phyloP scores from a whole-genome alignment of 1,284 basidiomycete species.

The Leccinum pachyderme region DNA sequence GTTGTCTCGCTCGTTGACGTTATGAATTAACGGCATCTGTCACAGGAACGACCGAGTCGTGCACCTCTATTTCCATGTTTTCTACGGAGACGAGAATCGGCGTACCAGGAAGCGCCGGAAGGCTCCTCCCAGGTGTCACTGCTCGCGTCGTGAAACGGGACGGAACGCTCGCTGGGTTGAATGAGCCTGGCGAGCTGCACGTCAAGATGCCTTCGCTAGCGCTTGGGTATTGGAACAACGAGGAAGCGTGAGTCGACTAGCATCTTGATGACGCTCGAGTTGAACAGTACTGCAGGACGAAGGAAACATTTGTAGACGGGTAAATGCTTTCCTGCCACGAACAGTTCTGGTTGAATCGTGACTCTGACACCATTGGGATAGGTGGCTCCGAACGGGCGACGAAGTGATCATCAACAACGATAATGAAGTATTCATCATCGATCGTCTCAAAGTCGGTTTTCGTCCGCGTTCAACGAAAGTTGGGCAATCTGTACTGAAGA shows the following conservation, averaged over 20 bases:
- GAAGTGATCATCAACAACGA: slow-evolving; percentile 57
- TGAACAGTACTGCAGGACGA: slow-evolving; percentile 38
- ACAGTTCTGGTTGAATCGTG: background rate
- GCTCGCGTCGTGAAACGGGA: slow-evolving; percentile 59
- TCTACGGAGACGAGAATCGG: slow-evolving; percentile 48
- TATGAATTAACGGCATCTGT: background rate
- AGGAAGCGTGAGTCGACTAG: slow-evolving; percentile 52
- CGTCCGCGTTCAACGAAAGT: background rate
- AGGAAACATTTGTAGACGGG: slow-evolving; percentile 55
- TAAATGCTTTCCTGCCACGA: slow-evolving; percentile 17
- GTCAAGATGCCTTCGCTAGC: slow-evolving; percentile 57
- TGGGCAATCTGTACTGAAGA: slow-evolving; percentile 2
- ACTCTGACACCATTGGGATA: slow-evolving; percentile 32
- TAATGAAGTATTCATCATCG: slow-evolving; percentile 62
- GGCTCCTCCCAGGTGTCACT: slow-evolving; percentile 49
- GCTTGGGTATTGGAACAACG: slow-evolving; percentile 58
- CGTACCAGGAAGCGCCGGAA: slow-evolving; percentile 55
- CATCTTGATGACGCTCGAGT: background rate
- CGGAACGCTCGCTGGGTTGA: slow-evolving; percentile 52
- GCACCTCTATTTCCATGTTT: slow-evolving; percentile 50
- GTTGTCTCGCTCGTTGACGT: background rate
- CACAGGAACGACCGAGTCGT: slow-evolving; percentile 54
- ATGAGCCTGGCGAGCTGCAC: slow-evolving; percentile 63
- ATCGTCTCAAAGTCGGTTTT: slow-evolving; percentile 60
- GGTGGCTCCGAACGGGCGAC: slow-evolving; percentile 73